Percentiles rank a stretch among this genome's conserved stretches.
phyloP scores from a whole-genome alignment of 805 yeast genomes.

The Lipomyces kockii region DNA sequence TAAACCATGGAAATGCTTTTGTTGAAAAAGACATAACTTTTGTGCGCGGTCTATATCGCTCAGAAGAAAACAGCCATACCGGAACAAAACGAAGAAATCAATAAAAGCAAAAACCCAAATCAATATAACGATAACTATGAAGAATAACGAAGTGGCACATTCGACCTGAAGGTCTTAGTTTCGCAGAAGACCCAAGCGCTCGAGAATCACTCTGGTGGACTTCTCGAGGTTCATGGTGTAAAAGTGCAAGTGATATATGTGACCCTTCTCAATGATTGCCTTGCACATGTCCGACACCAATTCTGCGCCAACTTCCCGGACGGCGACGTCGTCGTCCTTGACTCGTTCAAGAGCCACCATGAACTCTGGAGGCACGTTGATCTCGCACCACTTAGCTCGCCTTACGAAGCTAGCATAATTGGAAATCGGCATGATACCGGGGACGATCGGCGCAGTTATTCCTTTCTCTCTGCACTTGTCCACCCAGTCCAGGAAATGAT shows the following conservation, averaged over 20 bases:
- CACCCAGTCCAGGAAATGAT: constrained; percentile 84
- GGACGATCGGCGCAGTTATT: constrained; percentile 83
- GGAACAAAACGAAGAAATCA: constrained; percentile 5
- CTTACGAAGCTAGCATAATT: constrained; percentile 90
- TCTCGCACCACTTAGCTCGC: constrained; percentile 93
- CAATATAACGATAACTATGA: background rate
- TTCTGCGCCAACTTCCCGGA: constrained; percentile 82
- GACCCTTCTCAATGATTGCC: constrained; percentile 68
- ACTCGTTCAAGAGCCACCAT: constrained; percentile 72
- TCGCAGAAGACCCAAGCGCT: constrained; percentile 63
- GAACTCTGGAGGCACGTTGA: constrained; percentile 76
- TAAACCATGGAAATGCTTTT: constrained; percentile 34
- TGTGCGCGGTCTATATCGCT: constrained; percentile 18
- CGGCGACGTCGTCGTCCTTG: constrained; percentile 87
- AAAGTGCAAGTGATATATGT: constrained; percentile 84
- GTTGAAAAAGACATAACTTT: constrained; percentile 37
- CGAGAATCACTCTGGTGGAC: constrained; percentile 85
- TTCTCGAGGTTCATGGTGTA: constrained; percentile 97
- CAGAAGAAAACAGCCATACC: constrained; percentile 29
- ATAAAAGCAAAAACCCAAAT: constrained; percentile 1
- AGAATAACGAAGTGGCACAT: background rate
- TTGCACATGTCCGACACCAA: constrained; percentile 83
- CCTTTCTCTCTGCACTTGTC: constrained; percentile 69
- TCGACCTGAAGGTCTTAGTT: constrained; percentile 28
- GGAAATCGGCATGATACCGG: constrained; percentile 99